These are phyloP conservation scores for Geranium rotundifolium DNA, from an alignment of 345 rosid genomes.

Conservation along the genomic window DNA sequence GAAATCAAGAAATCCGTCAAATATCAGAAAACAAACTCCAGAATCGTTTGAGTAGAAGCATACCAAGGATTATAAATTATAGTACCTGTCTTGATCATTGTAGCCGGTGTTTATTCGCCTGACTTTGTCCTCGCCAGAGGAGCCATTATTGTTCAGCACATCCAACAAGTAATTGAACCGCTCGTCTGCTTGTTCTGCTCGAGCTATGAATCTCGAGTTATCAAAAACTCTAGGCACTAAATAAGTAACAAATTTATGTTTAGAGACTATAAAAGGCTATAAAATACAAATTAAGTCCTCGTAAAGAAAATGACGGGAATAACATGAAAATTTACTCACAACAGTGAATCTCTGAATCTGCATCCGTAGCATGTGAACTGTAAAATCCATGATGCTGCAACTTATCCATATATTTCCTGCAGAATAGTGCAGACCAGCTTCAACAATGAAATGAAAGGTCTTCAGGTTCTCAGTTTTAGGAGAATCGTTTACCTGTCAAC, in stretches of 20 bases:
- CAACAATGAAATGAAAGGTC: no score
- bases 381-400: constrained; percentile 32
- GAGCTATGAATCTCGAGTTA: constrained; percentile 41
- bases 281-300: background rate
- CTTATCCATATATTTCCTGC: constrained; percentile 52
- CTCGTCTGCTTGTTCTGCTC: constrained; percentile 36
- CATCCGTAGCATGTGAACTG: constrained; percentile 33
- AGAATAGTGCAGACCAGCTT: background rate
- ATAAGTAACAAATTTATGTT: background rate
- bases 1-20: background rate
- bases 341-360: constrained; percentile 54
- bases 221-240: constrained; percentile 37
- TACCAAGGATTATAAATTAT: no score
- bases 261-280: no score
- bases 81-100: constrained; percentile 58
- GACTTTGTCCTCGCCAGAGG: constrained; percentile 34
- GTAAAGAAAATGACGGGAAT: background rate
- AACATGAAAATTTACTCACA: constrained; percentile 20
- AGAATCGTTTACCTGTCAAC: constrained; percentile 33
- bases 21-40: background rate
- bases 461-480: no score
- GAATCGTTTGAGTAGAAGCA: no score
- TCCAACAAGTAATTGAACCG: constrained; percentile 49
- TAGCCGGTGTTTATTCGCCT: constrained; percentile 29
- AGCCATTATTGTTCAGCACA: constrained; percentile 39